Conservation (phyloP, 2,329 filamentous ascomycete species). For the Trichoderma polysporum region DNA sequence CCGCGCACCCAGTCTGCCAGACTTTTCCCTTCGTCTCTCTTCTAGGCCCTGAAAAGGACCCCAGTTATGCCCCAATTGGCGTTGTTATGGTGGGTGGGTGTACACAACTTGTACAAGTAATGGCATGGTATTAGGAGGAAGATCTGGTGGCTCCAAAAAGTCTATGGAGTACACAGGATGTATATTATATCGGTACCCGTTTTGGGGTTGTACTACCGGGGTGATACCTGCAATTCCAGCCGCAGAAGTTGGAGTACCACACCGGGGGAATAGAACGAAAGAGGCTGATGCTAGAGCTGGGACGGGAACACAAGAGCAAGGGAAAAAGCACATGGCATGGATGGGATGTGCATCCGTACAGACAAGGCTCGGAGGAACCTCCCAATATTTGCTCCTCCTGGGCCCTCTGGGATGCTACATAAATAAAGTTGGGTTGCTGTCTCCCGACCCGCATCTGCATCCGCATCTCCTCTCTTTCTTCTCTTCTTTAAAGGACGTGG, state of each 20-base stretch:
- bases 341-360: not conserved
- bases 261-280: not conserved
- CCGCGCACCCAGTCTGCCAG: not conserved
- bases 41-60: not conserved
- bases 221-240: not conserved
- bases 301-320: not conserved
- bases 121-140: not conserved
- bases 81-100: not conserved
- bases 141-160: not conserved
- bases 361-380: constrained; percentile 10
- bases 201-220: not conserved
- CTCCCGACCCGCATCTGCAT: constrained; percentile 11
- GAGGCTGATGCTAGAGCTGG: constrained; percentile 7
- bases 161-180: not conserved
- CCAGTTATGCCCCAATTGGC: not conserved
- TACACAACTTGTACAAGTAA: not conserved
- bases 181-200: constrained; percentile 8
- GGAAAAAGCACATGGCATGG: constrained; percentile 13
- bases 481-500: not conserved
- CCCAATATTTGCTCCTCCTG: not conserved
- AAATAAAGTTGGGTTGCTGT: constrained; percentile 18
- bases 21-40: not conserved
- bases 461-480: not conserved
- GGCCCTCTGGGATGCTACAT: constrained; percentile 10
- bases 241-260: not conserved